Evolutionary conservation across 1,284 basidiomycete genomes (phyloP), one percentile per base, ranked within the genome.

Genomic region (Ustilago loliicola): DNA sequence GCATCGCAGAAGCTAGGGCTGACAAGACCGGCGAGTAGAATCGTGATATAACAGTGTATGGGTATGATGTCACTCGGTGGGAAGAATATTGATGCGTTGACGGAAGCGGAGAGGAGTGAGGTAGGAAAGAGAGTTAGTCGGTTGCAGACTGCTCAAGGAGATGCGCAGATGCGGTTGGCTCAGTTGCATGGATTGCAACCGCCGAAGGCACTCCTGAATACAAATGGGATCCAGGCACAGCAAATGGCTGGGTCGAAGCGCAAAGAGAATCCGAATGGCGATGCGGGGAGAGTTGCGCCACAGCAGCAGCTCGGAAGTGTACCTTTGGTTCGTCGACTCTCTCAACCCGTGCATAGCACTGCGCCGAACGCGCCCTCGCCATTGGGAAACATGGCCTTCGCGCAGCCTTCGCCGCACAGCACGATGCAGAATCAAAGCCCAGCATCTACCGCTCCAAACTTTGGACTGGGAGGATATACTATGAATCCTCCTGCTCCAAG

Each of bases 131-230:
- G 72, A 13, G 67, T 78, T 2, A 57, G 30, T 0, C 51, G 68
- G 10, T 34, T 78, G 21, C 76, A 78, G 52, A 68, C 42, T 7
- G 76, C 76, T 9, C 76, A 78, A 27, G 74, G 66, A 32, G 72
- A 78, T 38, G 72, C 76, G 4, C 76, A 72, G 51, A 3, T 68
- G 30, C 29, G 56, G 6, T 36, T 74, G 55, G 76, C 76, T 21
- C 65, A 68, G 21, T 53, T 78, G 64, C 72, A 78, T 30, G 72
- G 72, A 2, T 29, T 78, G 54, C 67, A 74, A 48, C 66, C 66
- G 17, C 54, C 69, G 2, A 72, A 61, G n/a, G 11, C 64, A 30
- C 45, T 58, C 0, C 19, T 38, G 36, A 15, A 15, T 38, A 38
- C 51, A 8, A 8, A 50, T 29, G 27, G 48, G 25, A n/a, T n/a